Conservation (phyloP, 2,329 filamentous ascomycete genomes). For the Pseudonectria buxi region DNA sequence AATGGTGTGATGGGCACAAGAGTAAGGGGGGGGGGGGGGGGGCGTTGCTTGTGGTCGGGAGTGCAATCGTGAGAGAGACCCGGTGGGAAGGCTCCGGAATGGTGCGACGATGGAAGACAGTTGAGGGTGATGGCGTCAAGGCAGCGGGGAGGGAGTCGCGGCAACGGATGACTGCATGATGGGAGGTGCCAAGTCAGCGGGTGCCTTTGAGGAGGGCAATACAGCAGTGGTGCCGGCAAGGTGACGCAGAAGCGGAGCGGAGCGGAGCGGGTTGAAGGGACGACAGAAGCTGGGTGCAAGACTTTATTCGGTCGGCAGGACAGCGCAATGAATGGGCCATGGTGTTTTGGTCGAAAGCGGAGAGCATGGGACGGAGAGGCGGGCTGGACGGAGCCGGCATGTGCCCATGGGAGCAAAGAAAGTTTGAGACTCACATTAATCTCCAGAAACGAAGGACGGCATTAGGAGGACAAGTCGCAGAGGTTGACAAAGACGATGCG, state of each 20-base stretch:
- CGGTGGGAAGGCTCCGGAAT: conserved; percentile 11
- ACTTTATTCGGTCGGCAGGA: conserved; percentile 12
- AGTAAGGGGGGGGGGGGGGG: no score
- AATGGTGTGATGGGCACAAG: conserved; percentile 1
- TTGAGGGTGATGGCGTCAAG: conserved; percentile 18
- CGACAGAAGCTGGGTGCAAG: conserved; percentile 4
- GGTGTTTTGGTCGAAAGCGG: conserved; percentile 7
- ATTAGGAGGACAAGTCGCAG: conserved; percentile 22
- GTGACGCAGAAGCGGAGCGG: neutral
- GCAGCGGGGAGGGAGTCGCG: conserved; percentile 15
- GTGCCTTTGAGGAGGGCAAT: conserved; percentile 5
- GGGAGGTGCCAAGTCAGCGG: conserved; percentile 16
- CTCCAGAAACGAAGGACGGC: conserved; percentile 21
- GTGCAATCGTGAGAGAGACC: conserved; percentile 8
- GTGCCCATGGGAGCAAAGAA: conserved; percentile 22
- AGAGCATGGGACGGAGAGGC: conserved; percentile 19
- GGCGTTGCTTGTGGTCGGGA: no score
- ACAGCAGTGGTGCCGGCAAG: no score
- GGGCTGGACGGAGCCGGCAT: conserved; percentile 23
- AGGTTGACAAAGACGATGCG: conserved; percentile 15
- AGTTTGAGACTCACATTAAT: conserved; percentile 32
- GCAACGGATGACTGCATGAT: conserved; percentile 23
- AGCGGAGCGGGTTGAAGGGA: no score
- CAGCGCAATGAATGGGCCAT: conserved; percentile 1
- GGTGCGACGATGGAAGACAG: conserved; percentile 16